These are phyloP conservation scores for Aspergillus ochraceus DNA, from an alignment of 2,329 filamentous ascomycete species.

Conservation along the genomic window DNA sequence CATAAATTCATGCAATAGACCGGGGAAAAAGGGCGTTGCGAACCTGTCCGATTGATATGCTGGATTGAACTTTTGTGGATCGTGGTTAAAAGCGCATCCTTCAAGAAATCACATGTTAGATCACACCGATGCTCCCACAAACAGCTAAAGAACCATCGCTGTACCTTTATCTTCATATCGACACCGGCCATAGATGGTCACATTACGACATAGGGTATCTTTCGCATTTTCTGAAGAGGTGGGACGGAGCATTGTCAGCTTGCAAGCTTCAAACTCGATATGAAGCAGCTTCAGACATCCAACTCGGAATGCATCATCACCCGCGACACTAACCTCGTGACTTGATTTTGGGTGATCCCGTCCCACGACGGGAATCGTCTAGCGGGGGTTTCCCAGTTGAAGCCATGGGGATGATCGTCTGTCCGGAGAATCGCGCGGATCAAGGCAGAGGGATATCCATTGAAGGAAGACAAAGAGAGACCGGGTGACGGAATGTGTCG, in stretches of 20 bases:
- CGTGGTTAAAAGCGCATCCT: conserved; percentile 85
- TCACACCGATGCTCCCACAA: conserved; percentile 3
- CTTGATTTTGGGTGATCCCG: conserved; percentile 49
- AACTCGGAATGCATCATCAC: not conserved
- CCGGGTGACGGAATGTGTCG: conserved; percentile 25
- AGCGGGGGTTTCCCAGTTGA: conserved; percentile 44
- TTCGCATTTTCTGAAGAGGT: conserved; percentile 66
- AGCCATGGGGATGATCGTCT: conserved; percentile 38
- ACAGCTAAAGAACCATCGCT: conserved; percentile 8
- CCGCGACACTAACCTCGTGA: conserved; percentile 44
- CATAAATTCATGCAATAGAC: not conserved
- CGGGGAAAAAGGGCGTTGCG: conserved; percentile 14
- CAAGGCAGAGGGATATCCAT: conserved; percentile 42
- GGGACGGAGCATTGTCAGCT: conserved; percentile 9
- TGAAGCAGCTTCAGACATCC: not conserved
- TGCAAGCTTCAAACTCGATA: not conserved
- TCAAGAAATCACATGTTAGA: conserved; percentile 23
- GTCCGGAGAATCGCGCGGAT: conserved; percentile 35
- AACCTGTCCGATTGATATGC: conserved; percentile 43
- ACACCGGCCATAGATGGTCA: conserved; percentile 90
- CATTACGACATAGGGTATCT: conserved; percentile 88
- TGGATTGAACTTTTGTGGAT: conserved; percentile 62
- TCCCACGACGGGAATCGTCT: conserved; percentile 47
- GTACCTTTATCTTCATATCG: conserved; percentile 82
- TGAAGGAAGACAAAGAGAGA: conserved; percentile 34